Evolutionary conservation across 2,329 filamentous ascomycete genomes (phyloP).

Genomic region (Pseudocercospora pini-densiflorae): DNA sequence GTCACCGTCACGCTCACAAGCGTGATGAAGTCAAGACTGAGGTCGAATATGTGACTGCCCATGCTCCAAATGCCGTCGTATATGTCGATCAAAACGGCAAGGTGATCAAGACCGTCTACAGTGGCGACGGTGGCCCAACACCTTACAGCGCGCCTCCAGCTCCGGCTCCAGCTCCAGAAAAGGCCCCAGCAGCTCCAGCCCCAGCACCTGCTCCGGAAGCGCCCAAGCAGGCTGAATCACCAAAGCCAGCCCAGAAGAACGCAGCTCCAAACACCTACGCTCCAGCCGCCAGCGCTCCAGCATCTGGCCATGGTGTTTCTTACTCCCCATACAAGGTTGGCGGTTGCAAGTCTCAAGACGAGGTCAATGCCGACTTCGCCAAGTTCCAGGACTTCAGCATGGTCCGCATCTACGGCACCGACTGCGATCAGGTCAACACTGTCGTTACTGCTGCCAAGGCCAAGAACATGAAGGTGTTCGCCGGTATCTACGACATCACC

Average conservation of each 20-base stretch:
- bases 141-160: constrained; percentile 15
- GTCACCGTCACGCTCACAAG: constrained; percentile 44
- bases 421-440: constrained; percentile 72
- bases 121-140: neutral
- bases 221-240: constrained; percentile 18
- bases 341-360: constrained; percentile 67
- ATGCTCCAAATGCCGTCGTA: constrained; percentile 58
- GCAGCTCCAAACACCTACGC: neutral
- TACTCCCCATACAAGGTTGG: constrained; percentile 63
- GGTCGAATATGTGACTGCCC: constrained; percentile 45
- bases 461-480: constrained; percentile 72
- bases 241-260: constrained; percentile 2
- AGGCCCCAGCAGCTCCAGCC: constrained; percentile 19
- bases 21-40: constrained; percentile 42
- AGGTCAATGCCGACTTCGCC: constrained; percentile 69
- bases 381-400: constrained; percentile 63
- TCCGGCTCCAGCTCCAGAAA: constrained; percentile 19
- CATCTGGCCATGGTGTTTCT: constrained; percentile 54
- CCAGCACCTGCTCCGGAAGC: constrained; percentile 20
- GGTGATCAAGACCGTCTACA: constrained; percentile 41
- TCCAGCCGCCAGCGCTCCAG: constrained; percentile 12
- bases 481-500: constrained; percentile 71
- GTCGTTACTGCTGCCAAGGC: constrained; percentile 66
- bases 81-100: constrained; percentile 64
- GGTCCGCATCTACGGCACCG: constrained; percentile 78